Evolutionary conservation across 305 asterid genomes (phyloP).

Genomic region (Petunia hybrid): DNA sequence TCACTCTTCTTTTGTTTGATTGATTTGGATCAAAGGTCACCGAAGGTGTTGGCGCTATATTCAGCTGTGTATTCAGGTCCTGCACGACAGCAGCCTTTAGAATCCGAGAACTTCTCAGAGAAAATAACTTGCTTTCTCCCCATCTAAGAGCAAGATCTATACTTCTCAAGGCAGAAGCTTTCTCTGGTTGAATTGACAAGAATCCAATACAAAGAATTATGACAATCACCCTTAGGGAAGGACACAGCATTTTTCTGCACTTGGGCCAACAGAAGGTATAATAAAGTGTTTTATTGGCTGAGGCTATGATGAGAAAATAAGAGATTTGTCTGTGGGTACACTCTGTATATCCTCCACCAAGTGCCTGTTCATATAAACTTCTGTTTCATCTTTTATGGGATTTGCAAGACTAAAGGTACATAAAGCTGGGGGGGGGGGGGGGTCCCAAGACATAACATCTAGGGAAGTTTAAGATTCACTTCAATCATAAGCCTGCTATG

Average conservation of each 20-base stretch:
- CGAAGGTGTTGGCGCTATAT: conserved; percentile 73
- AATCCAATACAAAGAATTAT: conserved; percentile 55
- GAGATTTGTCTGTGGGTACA: conserved; percentile 43
- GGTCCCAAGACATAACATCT: conserved; percentile 48
- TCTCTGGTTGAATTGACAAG: conserved; percentile 50
- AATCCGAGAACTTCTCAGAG: conserved; percentile 45
- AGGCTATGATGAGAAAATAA: conserved; percentile 40
- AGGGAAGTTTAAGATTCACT: conserved; percentile 64
- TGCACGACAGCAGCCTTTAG: conserved; percentile 44
- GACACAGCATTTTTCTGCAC: conserved; percentile 54
- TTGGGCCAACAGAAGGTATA: conserved; percentile 29
- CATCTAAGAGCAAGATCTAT: conserved; percentile 54
- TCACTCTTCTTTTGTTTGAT: conserved; percentile 73
- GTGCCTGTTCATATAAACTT: conserved; percentile 47
- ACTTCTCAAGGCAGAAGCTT: conserved; percentile 51
- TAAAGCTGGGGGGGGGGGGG: conserved; percentile 52
- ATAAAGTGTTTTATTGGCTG: conserved; percentile 20
- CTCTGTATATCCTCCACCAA: conserved; percentile 25
- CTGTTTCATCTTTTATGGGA: conserved; percentile 42
- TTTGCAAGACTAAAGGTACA: conserved; percentile 58
- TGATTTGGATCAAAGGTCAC: conserved; percentile 64
- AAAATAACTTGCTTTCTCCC: conserved; percentile 36
- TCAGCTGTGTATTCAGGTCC: conserved; percentile 46
- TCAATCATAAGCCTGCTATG: conserved; percentile 72
- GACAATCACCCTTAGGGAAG: conserved; percentile 47